phyloP scores from a whole-genome alignment of 768 basidiomycete genomes.

The Suillus subaureus region DNA sequence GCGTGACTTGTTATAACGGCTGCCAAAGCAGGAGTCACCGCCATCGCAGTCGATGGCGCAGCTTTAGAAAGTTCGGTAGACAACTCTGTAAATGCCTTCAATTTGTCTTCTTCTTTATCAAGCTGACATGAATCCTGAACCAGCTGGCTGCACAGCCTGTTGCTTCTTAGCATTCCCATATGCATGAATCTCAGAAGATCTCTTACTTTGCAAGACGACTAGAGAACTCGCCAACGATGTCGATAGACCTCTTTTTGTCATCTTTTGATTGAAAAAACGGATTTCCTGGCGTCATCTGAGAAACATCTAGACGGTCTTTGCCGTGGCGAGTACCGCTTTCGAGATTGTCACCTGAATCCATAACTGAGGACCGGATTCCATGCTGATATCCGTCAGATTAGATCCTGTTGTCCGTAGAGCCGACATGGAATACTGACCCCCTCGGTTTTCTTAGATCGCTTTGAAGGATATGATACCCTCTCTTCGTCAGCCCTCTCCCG shows the following conservation, averaged over 20 bases:
- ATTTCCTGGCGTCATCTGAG: not conserved
- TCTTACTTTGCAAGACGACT: constrained; percentile 39
- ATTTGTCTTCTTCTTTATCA: constrained; percentile 48
- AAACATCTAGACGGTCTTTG: not conserved
- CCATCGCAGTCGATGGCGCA: constrained; percentile 42
- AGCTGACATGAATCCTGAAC: constrained; percentile 45
- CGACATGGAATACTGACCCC: constrained; percentile 23
- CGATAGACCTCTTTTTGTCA: not conserved
- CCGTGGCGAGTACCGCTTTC: not conserved
- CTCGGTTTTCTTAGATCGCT: constrained; percentile 29
- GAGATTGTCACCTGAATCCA: not conserved
- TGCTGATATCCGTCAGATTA: constrained; percentile 17
- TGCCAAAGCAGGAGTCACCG: constrained; percentile 48
- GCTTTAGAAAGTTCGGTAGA: constrained; percentile 49
- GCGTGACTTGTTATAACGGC: constrained; percentile 45
- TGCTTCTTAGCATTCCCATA: constrained; percentile 16
- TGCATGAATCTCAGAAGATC: constrained; percentile 15
- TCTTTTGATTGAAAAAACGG: not conserved
- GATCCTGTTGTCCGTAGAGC: not conserved
- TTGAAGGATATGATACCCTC: constrained; percentile 25
- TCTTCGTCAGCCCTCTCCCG: constrained; percentile 31
- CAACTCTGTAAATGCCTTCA: constrained; percentile 51
- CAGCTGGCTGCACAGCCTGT: constrained; percentile 48
- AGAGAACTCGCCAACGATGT: constrained; percentile 37
- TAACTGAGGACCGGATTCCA: not conserved